Base-by-base conservation (phyloP, 148 eudicot genomes). In the Euryodendron excelsum region DNA sequence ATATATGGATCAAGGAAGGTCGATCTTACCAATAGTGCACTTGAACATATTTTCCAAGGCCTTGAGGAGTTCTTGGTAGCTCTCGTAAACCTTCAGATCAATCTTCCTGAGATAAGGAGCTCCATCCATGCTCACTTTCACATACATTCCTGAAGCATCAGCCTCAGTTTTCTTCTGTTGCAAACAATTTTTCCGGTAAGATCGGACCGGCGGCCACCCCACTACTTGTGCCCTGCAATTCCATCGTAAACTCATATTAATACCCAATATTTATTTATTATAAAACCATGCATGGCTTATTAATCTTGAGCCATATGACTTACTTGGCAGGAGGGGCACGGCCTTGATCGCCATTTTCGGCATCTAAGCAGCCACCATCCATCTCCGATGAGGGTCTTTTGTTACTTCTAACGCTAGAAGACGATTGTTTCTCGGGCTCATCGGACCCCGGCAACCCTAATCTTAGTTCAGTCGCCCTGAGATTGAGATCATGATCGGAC, bases 121-220 rank as follows among this genome's bases (percentile, higher is more conserved):
- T 67, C 91, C 91, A 48, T 88, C 91, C 89, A 88, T 86, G 84
- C 91, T 88, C 73, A 88, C 91, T 74, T 88, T 88, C 31, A 88
- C 86, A 59, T 77, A 86, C 79, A 84, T 75, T 28, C 85, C 88
- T 8, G 73, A 47, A 9, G 45, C 77, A 3, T 81, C 90, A 9
- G 80, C 66, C 20, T 84, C 88, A 0, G 39, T 66, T 39, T 82
- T 81, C 74, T 83, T 86, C 25, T 67, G 75, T 30, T 85, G 86
- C 18, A 88, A 55, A 20, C 82, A 55, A 15, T 86, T 88, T 70
- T 79, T 86, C 52, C 89, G 78, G 86, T 80, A 86, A 11, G 89
- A 84, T 76, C 84, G 41, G 11, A 88, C 81, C 33, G 91, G 91
- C 63, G 91, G 89, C 91, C 91, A 88, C n/a, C 91, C 91, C 30